Evolutionary conservation across 805 yeast genomes (phyloP).

Genomic region (Tetrapisispora pingtungensis): DNA sequence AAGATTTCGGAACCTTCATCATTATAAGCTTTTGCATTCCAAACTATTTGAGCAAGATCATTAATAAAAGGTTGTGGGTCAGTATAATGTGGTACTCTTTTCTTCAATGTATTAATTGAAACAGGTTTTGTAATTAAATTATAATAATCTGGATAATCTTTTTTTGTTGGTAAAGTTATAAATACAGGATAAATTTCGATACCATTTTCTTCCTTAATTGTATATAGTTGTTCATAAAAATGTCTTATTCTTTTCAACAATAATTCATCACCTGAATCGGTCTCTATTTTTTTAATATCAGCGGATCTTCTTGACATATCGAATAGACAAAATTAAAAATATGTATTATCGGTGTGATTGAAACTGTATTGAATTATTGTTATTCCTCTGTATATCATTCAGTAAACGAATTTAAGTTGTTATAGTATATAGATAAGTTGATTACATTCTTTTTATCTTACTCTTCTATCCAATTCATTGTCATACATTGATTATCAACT

Average conservation of each 20-base stretch:
- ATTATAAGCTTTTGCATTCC: constrained; percentile 86
- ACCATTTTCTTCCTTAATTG: constrained; percentile 22
- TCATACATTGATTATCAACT: too few relatives aligned
- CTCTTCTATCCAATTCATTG: too few relatives aligned
- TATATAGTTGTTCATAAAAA: constrained; percentile 18
- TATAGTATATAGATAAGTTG: too few relatives aligned
- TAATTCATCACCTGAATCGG: constrained; percentile 3
- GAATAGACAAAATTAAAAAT: neutral
- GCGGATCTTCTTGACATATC: constrained; percentile 1
- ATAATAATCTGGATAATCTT: constrained; percentile 67
- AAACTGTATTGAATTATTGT: too few relatives aligned
- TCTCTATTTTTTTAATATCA: constrained; percentile 5
- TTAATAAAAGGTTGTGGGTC: constrained; percentile 58
- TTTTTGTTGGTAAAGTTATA: constrained; percentile 49
- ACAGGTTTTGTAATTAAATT: constrained; percentile 70
- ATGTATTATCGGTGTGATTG: too few relatives aligned
- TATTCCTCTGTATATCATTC: too few relatives aligned
- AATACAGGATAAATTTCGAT: constrained; percentile 25
- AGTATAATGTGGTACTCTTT: constrained; percentile 48
- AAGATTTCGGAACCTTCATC: constrained; percentile 58
- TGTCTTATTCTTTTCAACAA: constrained; percentile 3
- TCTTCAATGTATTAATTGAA: constrained; percentile 63
- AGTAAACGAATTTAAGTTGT: too few relatives aligned
- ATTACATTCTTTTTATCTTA: too few relatives aligned
- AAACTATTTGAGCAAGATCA: constrained; percentile 74